Evolutionary conservation across 164 flowering plant species (phyloP).

Genomic region (Chimonanthus salicifolius): DNA sequence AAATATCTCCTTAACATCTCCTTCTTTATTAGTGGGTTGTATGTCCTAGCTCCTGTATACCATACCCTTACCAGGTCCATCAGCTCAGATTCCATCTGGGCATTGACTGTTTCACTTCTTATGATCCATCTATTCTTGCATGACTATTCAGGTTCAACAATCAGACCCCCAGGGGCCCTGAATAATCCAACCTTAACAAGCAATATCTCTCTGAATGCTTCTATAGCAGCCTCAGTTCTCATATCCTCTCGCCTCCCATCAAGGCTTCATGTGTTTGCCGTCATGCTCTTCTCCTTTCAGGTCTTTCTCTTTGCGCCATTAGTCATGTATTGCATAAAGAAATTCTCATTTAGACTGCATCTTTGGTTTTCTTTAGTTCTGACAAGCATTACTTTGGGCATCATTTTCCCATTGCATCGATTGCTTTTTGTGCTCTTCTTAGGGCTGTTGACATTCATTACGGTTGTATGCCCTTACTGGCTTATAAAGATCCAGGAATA

Average conservation of each 20-base stretch:
- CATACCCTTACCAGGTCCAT: conserved; percentile 85
- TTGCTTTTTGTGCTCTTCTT: conserved; percentile 50
- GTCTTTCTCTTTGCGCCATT: conserved; percentile 91
- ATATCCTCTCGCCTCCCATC: conserved; percentile 93
- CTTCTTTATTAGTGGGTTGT: conserved; percentile 71
- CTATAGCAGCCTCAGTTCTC: conserved; percentile 87
- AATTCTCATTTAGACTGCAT: conserved; percentile 62
- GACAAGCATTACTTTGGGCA: conserved; percentile 45
- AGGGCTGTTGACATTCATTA: conserved; percentile 58
- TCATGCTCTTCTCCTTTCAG: conserved; percentile 84
- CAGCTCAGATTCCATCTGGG: conserved; percentile 94
- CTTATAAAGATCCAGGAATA: conserved; percentile 80
- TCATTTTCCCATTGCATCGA: conserved; percentile 47
- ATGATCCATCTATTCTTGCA: conserved; percentile 86
- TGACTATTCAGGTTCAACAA: conserved; percentile 75
- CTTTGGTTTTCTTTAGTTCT: conserved; percentile 60
- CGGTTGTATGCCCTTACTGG: conserved; percentile 86
- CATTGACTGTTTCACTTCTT: conserved; percentile 61
- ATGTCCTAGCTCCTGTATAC: conserved; percentile 76
- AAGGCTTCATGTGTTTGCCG: conserved; percentile 73
- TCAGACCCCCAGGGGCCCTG: conserved; percentile 63
- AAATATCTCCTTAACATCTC: conserved; percentile 58
- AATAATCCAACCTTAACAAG: conserved; percentile 70
- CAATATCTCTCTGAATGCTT: conserved; percentile 84
- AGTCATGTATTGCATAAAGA: conserved; percentile 70